These are phyloP conservation scores for Craspedostauros australis DNA, from an alignment of 108 stramenopile species.

Conservation along the genomic window DNA sequence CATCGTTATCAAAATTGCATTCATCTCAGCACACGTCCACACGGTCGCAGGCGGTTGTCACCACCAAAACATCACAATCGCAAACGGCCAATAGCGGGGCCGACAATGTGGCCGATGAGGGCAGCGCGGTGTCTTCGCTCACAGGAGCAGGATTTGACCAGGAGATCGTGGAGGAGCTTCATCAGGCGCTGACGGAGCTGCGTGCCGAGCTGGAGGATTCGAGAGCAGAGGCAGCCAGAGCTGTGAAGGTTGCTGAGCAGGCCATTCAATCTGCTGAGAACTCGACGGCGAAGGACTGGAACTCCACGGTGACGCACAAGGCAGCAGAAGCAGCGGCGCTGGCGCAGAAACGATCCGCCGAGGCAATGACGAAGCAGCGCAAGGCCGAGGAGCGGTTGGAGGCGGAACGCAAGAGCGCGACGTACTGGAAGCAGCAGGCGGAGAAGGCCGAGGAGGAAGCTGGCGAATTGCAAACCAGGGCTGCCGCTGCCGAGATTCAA, in stretches of 20 bases:
- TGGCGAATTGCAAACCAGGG: conserved; percentile 65
- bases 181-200: conserved; percentile 68
- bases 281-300: conserved; percentile 74
- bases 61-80: too few species aligned
- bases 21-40: conserved; percentile 1
- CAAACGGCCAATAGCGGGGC: too few species aligned
- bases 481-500: conserved; percentile 80
- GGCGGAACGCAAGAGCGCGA: conserved; percentile 45
- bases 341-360: conserved; percentile 79
- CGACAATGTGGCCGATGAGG: conserved; percentile 36
- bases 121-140: conserved; percentile 69
- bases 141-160: conserved; percentile 82
- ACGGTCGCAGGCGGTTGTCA: background rate
- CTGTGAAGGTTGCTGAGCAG: conserved; percentile 88
- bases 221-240: conserved; percentile 80
- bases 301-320: conserved; percentile 82
- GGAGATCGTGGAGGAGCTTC: conserved; percentile 86
- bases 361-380: conserved; percentile 75
- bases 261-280: conserved; percentile 89
- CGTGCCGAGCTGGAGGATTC: conserved; percentile 74
- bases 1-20: too few species aligned
- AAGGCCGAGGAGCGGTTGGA: conserved; percentile 74
- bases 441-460: conserved; percentile 73
- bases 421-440: conserved; percentile 66
- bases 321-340: conserved; percentile 86